Conservation (phyloP, 2,329 filamentous ascomycete species). For the Penicillium sp. region DNA sequence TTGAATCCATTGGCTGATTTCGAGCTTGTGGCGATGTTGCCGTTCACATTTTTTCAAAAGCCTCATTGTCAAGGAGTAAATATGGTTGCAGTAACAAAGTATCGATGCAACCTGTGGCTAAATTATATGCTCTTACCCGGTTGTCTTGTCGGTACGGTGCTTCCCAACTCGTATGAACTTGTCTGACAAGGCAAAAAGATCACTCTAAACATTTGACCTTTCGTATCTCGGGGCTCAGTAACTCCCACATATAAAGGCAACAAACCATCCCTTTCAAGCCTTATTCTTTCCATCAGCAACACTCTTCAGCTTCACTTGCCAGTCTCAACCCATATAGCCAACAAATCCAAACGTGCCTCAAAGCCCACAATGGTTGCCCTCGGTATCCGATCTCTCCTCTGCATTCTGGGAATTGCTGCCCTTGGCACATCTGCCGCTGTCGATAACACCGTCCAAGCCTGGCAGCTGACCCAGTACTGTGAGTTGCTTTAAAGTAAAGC, state of each 20-base stretch:
- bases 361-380: slow-evolving; percentile 2
- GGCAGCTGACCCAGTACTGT: neutral
- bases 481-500: neutral
- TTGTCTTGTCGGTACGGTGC: neutral
- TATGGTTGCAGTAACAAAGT: slow-evolving; percentile 6
- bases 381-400: neutral
- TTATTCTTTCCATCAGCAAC: neutral
- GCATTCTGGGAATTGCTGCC: slow-evolving; percentile 1
- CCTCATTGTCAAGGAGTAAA: neutral
- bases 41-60: neutral
- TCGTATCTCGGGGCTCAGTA: neutral
- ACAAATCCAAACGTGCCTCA: neutral
- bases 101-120: slow-evolving; percentile 9
- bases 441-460: neutral
- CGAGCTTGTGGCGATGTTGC: neutral
- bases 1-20: neutral
- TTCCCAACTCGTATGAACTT: neutral
- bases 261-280: neutral
- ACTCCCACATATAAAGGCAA: neutral
- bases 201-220: neutral
- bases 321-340: neutral
- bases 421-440: neutral
- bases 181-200: neutral
- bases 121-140: neutral
- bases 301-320: neutral